Evolutionary conservation across 352 stramenopile genomes (phyloP).

Genomic region (Phytopythium vexans): DNA sequence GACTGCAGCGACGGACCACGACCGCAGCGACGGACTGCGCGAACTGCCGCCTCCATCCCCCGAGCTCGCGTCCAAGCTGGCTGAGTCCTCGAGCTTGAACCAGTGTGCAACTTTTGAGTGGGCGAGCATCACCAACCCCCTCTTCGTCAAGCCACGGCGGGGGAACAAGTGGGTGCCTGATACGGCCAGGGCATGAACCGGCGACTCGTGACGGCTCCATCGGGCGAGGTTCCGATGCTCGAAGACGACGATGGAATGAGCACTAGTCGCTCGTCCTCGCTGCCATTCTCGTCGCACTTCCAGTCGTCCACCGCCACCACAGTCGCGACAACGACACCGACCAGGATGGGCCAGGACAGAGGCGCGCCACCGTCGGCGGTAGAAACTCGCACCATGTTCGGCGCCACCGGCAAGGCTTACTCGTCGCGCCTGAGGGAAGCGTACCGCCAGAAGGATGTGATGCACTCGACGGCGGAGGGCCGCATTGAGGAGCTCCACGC

Average conservation of each 20-base stretch:
- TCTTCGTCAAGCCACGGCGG: neutral
- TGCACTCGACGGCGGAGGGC: conserved; percentile 46
- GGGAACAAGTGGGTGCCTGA: neutral
- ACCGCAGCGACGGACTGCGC: no score
- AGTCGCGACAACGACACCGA: neutral
- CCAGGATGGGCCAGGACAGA: neutral
- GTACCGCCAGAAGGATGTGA: conserved; percentile 34
- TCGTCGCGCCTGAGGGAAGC: conserved; percentile 16
- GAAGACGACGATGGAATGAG: conserved; percentile 10
- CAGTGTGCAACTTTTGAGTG: no score
- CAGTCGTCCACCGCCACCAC: neutral
- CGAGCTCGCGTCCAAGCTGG: no score
- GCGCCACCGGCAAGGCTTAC: conserved; percentile 8
- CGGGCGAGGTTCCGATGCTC: conserved; percentile 25
- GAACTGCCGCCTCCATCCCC: no score
- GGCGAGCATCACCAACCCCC: no score
- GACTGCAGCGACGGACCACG: no score
- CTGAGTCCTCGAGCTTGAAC: no score
- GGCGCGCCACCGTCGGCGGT: no score
- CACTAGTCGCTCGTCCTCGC: conserved; percentile 6
- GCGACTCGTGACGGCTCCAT: neutral
- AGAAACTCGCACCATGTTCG: no score
- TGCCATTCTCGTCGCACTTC: conserved; percentile 6
- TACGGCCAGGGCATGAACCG: neutral
- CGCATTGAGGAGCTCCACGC: conserved; percentile 52